phyloP scores from a whole-genome alignment of 345 rosid genomes.

The Luvunga scandens region DNA sequence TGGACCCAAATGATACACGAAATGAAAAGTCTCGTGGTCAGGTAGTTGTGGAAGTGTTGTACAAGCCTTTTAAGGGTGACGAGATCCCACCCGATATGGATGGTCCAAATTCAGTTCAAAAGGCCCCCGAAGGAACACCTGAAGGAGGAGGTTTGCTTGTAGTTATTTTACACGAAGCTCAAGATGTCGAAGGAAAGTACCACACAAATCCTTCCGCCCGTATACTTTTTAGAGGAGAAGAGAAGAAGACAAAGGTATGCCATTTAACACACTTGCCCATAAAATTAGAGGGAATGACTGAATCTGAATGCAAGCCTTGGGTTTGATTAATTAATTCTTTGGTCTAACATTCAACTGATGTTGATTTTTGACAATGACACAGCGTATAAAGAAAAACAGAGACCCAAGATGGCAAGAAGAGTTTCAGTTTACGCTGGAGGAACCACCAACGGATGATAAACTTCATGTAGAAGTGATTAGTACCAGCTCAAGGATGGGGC shows the following conservation, averaged over 20 bases:
- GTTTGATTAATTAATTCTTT: background rate
- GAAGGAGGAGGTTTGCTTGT: slow-evolving; percentile 83
- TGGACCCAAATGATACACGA: slow-evolving; percentile 64
- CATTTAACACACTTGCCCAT: background rate
- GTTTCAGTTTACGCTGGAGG: slow-evolving; percentile 73
- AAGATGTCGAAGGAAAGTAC: slow-evolving; percentile 85
- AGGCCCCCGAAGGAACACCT: slow-evolving; percentile 92
- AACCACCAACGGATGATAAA: slow-evolving; percentile 73
- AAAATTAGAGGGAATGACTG: too few species aligned
- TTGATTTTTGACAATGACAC: slow-evolving; percentile 9
- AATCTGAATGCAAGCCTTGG: background rate
- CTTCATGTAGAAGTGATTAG: slow-evolving; percentile 81
- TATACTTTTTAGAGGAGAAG: slow-evolving; percentile 80
- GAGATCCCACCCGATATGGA: slow-evolving; percentile 40
- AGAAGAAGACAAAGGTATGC: slow-evolving; percentile 73
- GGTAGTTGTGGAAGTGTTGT: slow-evolving; percentile 54
- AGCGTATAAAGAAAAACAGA: slow-evolving; percentile 80
- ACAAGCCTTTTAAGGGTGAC: slow-evolving; percentile 72
- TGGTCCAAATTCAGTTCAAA: slow-evolving; percentile 52
- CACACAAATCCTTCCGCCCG: slow-evolving; percentile 88
- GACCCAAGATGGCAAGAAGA: slow-evolving; percentile 97
- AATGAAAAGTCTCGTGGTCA: slow-evolving; percentile 86
- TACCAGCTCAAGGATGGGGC: slow-evolving; percentile 69
- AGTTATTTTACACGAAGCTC: slow-evolving; percentile 87
- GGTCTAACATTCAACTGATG: background rate